Conservation (phyloP, 1,139 yeast species). For the Magnusiomyces fungicola region DNA sequence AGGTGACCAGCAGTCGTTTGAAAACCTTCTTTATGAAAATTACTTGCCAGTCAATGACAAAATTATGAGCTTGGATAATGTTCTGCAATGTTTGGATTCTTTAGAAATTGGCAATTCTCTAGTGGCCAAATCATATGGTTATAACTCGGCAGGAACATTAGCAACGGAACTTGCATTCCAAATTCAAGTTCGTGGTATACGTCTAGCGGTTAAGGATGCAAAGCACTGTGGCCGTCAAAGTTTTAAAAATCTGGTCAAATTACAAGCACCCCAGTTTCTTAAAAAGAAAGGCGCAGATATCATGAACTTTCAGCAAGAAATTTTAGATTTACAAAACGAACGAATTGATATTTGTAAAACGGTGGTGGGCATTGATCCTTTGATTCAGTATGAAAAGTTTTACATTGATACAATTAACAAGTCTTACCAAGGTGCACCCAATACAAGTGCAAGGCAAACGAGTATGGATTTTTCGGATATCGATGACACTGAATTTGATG, state of each 20-base stretch:
- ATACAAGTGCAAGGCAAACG: neutral
- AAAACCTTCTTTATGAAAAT: constrained; percentile 32
- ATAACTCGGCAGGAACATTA: constrained; percentile 6
- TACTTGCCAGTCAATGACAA: constrained; percentile 27
- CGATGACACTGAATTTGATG: neutral
- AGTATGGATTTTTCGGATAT: neutral
- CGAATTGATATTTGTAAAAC: neutral
- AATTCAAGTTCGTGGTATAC: constrained; percentile 13
- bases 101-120: constrained; percentile 18
- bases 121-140: constrained; percentile 3
- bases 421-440: neutral
- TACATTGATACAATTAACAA: constrained; percentile 5
- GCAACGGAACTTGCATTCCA: constrained; percentile 12
- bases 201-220: constrained; percentile 1
- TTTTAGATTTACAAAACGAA: neutral
- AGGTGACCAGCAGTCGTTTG: constrained; percentile 22
- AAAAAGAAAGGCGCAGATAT: neutral
- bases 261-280: neutral
- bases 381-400: constrained; percentile 8
- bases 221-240: neutral
- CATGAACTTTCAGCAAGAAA: neutral
- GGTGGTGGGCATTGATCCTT: neutral
- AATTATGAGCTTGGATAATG: constrained; percentile 20
- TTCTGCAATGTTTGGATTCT: constrained; percentile 23
- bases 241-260: neutral